Evolutionary conservation across 2,329 filamentous ascomycete species (phyloP), one percentile per base, ranked within the genome.

Genomic region (Exophiala sp.): DNA sequence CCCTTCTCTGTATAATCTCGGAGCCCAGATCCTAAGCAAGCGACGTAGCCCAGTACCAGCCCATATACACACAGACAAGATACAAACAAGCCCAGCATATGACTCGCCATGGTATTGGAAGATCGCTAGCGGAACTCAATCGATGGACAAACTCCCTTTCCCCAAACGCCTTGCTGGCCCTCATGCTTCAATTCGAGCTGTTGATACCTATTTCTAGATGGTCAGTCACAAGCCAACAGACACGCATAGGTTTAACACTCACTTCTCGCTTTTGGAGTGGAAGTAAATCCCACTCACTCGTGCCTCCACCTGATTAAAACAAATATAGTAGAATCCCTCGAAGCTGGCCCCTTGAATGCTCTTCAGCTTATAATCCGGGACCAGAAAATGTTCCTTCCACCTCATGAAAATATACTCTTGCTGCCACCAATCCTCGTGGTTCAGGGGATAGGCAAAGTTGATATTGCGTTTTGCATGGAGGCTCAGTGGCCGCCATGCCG

Each of bases 241-340:
- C 2, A 43, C 8, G 19, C n/a, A 8, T 5, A 24, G 14, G n/a
- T 10, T 29, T 32, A 19, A 16, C 13, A 79, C 86, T 71, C 70
- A 96, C 88, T 91, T 95, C 73, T 97, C 91, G 71, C 90, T 97
- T 73, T 95, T 95, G 10, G 88, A 86, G 71, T 98, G 93, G 67
- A 95, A 98, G 70, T 98, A 98, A 51, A 97, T 95, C 14, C 93
- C 93, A 64, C 82, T 90, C 34, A 98, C 86, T 57, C 79, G 83
- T 6, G 91, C 93, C 57, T 83, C 80, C 42, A 88, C 73, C 69
- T 97, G 91, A 68, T 97, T 95, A 73, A 97, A 97, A 72, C 90
- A 96, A 59, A 98, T 97, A 65, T 98, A 98, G 67, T 97, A 98
- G 66, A 98, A 98, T 0, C 93, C 93, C 65, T 98, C 93, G 53